phyloP scores from a whole-genome alignment of 768 basidiomycete species.

The Leccinum olivaceopallidum region DNA sequence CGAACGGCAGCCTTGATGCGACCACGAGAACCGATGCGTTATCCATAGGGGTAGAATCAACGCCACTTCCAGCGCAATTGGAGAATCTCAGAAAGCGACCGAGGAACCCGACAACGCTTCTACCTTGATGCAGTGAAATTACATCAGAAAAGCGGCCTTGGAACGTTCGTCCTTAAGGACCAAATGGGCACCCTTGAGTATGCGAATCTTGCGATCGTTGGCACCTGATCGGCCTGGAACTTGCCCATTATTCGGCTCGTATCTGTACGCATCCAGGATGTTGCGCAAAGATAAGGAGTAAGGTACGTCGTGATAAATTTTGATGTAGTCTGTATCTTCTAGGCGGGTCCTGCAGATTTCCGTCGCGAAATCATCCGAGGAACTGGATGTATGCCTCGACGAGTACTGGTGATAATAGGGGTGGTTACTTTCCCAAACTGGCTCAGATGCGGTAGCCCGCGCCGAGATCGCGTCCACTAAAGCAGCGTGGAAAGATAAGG shows the following conservation, averaged over 20 bases:
- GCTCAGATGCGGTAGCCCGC: slow-evolving; percentile 17
- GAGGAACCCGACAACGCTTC: slow-evolving; percentile 16
- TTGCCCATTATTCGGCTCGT: slow-evolving; percentile 19
- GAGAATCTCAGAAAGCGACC: slow-evolving; percentile 20
- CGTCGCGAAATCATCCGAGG: slow-evolving; percentile 11
- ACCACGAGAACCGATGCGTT: slow-evolving; percentile 3
- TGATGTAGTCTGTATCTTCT: slow-evolving; percentile 49
- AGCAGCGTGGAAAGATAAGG: slow-evolving; percentile 48
- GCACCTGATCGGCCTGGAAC: slow-evolving; percentile 26
- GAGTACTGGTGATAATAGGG: slow-evolving; percentile 22
- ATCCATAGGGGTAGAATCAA: slow-evolving; percentile 20
- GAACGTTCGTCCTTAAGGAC: slow-evolving; percentile 49
- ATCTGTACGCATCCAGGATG: slow-evolving; percentile 52
- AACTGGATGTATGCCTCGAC: slow-evolving; percentile 11
- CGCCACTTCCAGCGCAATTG: slow-evolving; percentile 20
- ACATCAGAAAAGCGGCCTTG: slow-evolving; percentile 44
- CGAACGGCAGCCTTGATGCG: slow-evolving; percentile 8
- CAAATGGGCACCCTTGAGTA: slow-evolving; percentile 49
- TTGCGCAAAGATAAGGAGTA: slow-evolving; percentile 50
- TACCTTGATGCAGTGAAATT: slow-evolving; percentile 19
- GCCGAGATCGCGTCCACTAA: slow-evolving; percentile 12
- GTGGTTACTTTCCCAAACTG: slow-evolving; percentile 27
- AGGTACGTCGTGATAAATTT: slow-evolving; percentile 56
- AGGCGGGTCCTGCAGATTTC: slow-evolving; percentile 26
- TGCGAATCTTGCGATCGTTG: slow-evolving; percentile 40